Conservation (phyloP, 257 asterid species). For the Capsicum pubescens region DNA sequence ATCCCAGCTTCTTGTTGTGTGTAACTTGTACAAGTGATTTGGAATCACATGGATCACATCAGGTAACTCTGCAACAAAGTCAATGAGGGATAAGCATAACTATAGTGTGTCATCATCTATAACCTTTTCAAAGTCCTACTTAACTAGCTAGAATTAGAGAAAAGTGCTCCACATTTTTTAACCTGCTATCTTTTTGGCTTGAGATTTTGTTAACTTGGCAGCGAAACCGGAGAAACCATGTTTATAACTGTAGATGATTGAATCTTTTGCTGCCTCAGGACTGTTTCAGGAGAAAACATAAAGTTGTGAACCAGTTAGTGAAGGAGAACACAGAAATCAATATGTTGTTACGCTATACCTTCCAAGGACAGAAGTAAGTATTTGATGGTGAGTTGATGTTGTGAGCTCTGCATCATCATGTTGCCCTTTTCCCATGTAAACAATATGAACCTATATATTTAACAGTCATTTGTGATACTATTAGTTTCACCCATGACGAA, state of each 20-base stretch:
- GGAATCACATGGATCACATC: conserved; percentile 55
- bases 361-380: conserved; percentile 52
- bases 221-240: conserved; percentile 70
- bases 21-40: conserved; percentile 48
- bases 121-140: no score
- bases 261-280: conserved; percentile 42
- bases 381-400: conserved; percentile 48
- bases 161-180: background rate
- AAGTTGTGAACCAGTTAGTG: background rate
- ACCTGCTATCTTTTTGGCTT: conserved; percentile 48
- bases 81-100: background rate
- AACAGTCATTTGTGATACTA: background rate
- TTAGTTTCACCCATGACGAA: background rate
- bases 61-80: conserved; percentile 44
- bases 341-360: conserved; percentile 38
- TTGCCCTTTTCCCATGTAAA: conserved; percentile 51
- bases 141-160: background rate
- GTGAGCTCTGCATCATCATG: conserved; percentile 46
- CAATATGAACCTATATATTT: conserved; percentile 47
- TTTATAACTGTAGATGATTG: conserved; percentile 57
- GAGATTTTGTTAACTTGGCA: conserved; percentile 50
- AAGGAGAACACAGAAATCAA: background rate
- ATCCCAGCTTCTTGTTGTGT: conserved; percentile 71
- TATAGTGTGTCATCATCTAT: background rate
- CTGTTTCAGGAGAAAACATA: conserved; percentile 37